Evolutionary conservation across 2,329 filamentous ascomycete genomes (phyloP), one percentile per base, ranked within the genome.

Genomic region (Lachnellula cervina): DNA sequence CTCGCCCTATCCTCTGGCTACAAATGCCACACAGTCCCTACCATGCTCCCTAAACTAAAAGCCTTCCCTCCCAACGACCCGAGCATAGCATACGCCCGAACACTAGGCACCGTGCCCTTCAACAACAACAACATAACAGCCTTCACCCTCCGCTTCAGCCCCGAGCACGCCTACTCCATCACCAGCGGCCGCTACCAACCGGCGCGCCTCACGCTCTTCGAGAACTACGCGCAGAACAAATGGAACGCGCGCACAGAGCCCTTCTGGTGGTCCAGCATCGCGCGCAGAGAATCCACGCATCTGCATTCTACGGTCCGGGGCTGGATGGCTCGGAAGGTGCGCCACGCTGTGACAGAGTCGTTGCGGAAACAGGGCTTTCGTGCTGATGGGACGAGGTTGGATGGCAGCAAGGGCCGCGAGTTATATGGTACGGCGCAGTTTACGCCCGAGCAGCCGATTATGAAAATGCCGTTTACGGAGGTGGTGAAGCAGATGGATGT

Each of bases 261-360:
- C 35, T 70, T 83, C 17, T 79, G 79, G 73, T 80, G 76, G 75
- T 67, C 69, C 16, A 72, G 77, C 5, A 63, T 72, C 55, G 51
- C 67, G 55, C 56, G 43, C 48, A 59, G 68, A 51, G 57, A 64
- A 58, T 52, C 67, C 64, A 52, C 59, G 3, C 66, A 68, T 21
- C 35, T 23, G 14, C 78, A 76, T 54, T 69, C 70, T 7, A 73
- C 76, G 21, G 71, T 82, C n/a, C 71, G 81, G 19, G 74, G 73
- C 13, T 75, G 73, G 68, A 69, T 69, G 23, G 67, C 68, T 23
- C 72, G 76, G 56, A 74, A 76, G 63, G 61, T 76, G 28, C 70
- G 73, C 44, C 60, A 69, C 32, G 78, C 77, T 2, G 74, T 83
- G 48, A 62, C 64, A 45, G 68, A 73, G 49, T 75, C 75, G 13